Percentiles rank a stretch among this genome's conserved stretches.
phyloP scores from a whole-genome alignment of 2,329 filamentous ascomycete species.

The Septoria petroselini region DNA sequence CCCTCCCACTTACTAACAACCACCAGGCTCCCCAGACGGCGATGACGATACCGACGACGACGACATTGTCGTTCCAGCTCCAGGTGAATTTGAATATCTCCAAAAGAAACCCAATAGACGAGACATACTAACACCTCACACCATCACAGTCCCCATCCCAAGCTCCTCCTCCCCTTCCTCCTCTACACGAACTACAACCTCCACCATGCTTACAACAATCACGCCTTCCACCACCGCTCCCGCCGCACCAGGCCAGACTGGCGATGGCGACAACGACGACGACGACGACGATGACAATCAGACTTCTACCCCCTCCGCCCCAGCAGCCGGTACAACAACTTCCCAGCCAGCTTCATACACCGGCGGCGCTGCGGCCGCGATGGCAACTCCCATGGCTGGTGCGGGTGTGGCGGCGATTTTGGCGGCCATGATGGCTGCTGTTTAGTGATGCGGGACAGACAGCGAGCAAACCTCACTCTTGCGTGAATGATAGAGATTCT shows the following conservation, averaged over 20 bases:
- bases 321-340: no score
- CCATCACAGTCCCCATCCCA: background rate
- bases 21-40: background rate
- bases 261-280: background rate
- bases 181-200: background rate
- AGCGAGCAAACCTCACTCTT: no score
- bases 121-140: no score
- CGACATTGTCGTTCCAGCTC: background rate
- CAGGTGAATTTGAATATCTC: no score
- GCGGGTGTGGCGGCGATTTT: background rate
- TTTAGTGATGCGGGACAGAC: no score
- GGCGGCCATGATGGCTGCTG: conserved; percentile 4
- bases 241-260: background rate
- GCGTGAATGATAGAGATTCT: no score
- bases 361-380: conserved; percentile 1
- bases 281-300: background rate
- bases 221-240: background rate
- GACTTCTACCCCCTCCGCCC: background rate
- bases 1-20: no score
- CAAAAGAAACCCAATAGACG: no score
- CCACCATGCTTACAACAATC: background rate
- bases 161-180: background rate
- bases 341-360: background rate
- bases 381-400: conserved; percentile 7
- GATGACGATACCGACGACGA: conserved; percentile 5